These are phyloP conservation scores for Colletotrichum tamarilloi DNA, from an alignment of 2,329 filamentous ascomycete genomes.

Conservation along the genomic window DNA sequence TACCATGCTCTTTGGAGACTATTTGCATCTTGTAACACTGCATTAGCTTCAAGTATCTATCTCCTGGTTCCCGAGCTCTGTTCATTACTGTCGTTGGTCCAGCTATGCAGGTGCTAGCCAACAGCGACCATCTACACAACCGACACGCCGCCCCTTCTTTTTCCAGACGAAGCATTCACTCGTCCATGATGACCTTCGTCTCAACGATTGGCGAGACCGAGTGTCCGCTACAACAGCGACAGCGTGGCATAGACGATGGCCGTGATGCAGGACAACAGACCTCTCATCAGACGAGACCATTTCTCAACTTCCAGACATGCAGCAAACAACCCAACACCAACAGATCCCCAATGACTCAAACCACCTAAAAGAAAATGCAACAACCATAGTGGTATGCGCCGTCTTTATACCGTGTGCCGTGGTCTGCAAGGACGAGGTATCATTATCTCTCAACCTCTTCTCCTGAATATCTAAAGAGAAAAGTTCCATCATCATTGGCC, in stretches of 20 bases:
- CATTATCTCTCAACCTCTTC: slow-evolving; percentile 31
- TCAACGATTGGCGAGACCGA: neutral
- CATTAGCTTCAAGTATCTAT: slow-evolving; percentile 6
- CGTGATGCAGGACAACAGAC: slow-evolving; percentile 16
- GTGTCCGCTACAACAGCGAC: neutral
- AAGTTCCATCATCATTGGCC: slow-evolving; percentile 39
- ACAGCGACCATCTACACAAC: slow-evolving; percentile 30
- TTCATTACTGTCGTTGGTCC: slow-evolving; percentile 22
- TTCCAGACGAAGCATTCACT: slow-evolving; percentile 5
- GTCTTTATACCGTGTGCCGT: slow-evolving; percentile 29
- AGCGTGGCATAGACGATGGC: slow-evolving; percentile 2
- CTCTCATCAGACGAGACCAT: slow-evolving; percentile 4
- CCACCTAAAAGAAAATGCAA: slow-evolving; percentile 35
- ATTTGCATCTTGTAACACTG: neutral
- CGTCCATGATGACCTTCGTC: neutral
- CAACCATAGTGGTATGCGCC: slow-evolving; percentile 34
- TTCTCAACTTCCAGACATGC: slow-evolving; percentile 33
- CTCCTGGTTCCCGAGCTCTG: slow-evolving; percentile 18
- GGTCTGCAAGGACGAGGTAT: slow-evolving; percentile 33
- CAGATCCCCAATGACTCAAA: slow-evolving; percentile 33
- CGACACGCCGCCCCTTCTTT: slow-evolving; percentile 1
- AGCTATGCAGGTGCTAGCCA: slow-evolving; percentile 33
- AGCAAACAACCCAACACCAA: slow-evolving; percentile 31
- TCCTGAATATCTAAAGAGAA: slow-evolving; percentile 36
- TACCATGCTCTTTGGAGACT: neutral